These are phyloP conservation scores for Plasmodium gonderi DNA, from an alignment of 169 alveolate species.

Conservation along the genomic window DNA sequence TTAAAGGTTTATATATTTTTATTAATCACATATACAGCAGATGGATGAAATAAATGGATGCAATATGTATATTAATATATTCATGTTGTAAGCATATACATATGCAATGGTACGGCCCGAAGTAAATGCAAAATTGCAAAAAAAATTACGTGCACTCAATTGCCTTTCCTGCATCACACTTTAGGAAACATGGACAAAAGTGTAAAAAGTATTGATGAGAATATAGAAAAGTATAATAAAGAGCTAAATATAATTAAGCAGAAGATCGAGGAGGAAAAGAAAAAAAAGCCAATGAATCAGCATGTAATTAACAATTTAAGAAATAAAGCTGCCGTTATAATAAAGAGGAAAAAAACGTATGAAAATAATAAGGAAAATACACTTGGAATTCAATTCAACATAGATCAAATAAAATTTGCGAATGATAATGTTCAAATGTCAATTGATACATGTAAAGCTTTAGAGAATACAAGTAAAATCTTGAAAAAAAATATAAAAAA, in stretches of 20 bases:
- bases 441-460: slow-evolving; percentile 72
- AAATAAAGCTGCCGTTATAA: slow-evolving; percentile 63
- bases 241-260: slow-evolving; percentile 70
- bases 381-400: slow-evolving; percentile 73
- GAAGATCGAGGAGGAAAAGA: slow-evolving; percentile 72
- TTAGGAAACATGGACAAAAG: slow-evolving; percentile 61
- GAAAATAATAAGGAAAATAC: slow-evolving; percentile 70
- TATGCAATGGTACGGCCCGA: not conserved
- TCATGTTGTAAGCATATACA: too few species aligned
- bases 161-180: not conserved
- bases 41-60: not conserved
- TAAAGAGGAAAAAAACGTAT: slow-evolving; percentile 53
- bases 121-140: too few species aligned
- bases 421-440: slow-evolving; percentile 71
- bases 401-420: slow-evolving; percentile 73
- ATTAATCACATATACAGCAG: not conserved
- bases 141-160: not conserved
- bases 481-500: slow-evolving; percentile 73
- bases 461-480: slow-evolving; percentile 46
- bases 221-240: slow-evolving; percentile 63
- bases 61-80: too few species aligned
- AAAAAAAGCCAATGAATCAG: slow-evolving; percentile 51
- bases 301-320: slow-evolving; percentile 47
- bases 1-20: not conserved
- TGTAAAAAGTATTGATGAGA: slow-evolving; percentile 48